A percentile compares a stretch with the other conserved stretches of the same genome.
Evolutionary conservation across 2,329 filamentous ascomycete genomes (phyloP).

Genomic region (Ceratocystis cacaofunesta): DNA sequence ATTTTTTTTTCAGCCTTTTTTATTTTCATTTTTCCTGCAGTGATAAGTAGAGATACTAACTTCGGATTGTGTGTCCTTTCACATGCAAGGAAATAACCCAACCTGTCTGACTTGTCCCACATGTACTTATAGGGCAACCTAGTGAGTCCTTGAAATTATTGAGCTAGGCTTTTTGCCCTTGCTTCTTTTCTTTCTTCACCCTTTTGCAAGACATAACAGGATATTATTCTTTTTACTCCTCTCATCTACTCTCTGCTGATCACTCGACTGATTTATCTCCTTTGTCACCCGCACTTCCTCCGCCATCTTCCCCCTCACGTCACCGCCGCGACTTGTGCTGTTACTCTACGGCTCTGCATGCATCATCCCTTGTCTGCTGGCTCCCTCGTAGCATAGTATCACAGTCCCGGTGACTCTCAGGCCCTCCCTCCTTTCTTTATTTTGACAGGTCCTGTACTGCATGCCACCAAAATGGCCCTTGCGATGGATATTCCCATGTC

Average conservation of each 20-base stretch:
- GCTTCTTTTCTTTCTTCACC: background rate
- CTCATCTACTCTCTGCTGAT: background rate
- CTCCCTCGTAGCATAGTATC: background rate
- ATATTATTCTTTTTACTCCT: background rate
- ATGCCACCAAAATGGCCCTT: conserved; percentile 8
- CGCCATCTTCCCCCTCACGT: background rate
- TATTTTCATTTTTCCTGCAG: background rate
- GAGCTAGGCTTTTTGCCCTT: background rate
- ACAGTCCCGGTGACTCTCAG: background rate
- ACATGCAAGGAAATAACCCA: background rate
- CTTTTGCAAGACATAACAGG: background rate
- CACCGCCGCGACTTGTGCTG: background rate
- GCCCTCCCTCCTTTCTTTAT: background rate
- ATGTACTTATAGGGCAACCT: background rate
- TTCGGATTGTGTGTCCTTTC: background rate
- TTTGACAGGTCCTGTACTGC: background rate
- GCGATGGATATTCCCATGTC: conserved; percentile 16
- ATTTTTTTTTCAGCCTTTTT: background rate
- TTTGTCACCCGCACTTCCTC: background rate
- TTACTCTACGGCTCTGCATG: background rate
- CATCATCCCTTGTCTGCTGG: background rate
- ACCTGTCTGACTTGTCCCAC: background rate
- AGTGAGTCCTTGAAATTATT: background rate
- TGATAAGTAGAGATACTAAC: background rate
- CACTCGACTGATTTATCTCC: background rate